phyloP scores from a whole-genome alignment of 2,329 filamentous ascomycete genomes.

The Aspergillus candidus region DNA sequence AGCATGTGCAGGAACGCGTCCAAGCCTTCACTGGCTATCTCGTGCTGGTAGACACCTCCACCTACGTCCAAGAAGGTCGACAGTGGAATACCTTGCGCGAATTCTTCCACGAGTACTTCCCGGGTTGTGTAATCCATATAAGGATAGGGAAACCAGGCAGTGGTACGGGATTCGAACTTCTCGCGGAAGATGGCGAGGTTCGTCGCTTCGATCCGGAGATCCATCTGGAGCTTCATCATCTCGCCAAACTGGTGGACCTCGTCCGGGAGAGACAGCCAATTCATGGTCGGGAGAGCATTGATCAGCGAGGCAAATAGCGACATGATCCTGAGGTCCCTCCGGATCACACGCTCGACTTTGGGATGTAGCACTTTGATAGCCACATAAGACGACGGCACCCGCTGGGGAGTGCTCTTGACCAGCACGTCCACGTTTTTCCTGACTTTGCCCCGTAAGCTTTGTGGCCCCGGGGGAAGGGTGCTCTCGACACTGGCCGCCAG shows the following conservation, averaged over 20 bases:
- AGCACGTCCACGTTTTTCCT: conserved; percentile 76
- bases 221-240: conserved; percentile 98
- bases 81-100: conserved; percentile 87
- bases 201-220: conserved; percentile 87
- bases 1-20: conserved; percentile 97
- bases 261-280: conserved; percentile 94
- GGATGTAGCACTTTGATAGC: conserved; percentile 96
- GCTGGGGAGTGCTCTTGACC: conserved; percentile 76
- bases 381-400: conserved; percentile 85
- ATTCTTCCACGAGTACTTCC: conserved; percentile 90
- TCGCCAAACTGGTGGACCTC: conserved; percentile 91
- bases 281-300: conserved; percentile 85
- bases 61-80: conserved; percentile 86
- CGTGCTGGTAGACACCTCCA: conserved; percentile 84
- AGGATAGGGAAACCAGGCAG: conserved; percentile 94
- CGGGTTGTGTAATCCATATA: conserved; percentile 90
- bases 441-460: conserved; percentile 62
- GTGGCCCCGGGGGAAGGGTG: conserved; percentile 48
- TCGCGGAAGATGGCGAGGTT: conserved; percentile 81
- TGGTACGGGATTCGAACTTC: conserved; percentile 82
- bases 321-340: conserved; percentile 93
- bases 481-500: conserved; percentile 59
- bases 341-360: conserved; percentile 78
- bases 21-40: conserved; percentile 89
- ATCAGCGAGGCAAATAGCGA: conserved; percentile 77